Conservation (phyloP, 1,284 basidiomycete genomes). For the Melampsora americana region DNA sequence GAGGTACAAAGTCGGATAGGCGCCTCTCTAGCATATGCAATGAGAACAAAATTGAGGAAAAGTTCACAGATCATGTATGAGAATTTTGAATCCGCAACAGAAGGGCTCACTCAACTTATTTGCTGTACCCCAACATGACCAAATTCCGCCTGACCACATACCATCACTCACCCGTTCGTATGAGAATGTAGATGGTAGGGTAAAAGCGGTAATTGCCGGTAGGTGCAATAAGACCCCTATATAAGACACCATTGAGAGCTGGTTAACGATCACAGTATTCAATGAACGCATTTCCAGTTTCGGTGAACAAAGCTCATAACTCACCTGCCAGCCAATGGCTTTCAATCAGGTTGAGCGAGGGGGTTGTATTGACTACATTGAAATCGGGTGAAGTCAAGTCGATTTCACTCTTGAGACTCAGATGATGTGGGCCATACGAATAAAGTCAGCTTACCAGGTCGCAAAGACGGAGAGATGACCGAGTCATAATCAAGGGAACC, state of each 20-base stretch:
- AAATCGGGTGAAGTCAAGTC: too few species aligned
- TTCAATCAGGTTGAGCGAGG: slow-evolving; percentile 32
- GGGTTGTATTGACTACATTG: background rate
- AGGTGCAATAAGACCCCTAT: slow-evolving; percentile 38
- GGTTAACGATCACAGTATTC: background rate
- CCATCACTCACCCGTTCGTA: slow-evolving; percentile 23
- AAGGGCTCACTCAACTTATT: slow-evolving; percentile 15
- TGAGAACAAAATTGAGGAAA: background rate
- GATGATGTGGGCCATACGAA: too few species aligned
- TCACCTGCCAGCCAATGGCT: slow-evolving; percentile 42
- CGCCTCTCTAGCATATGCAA: slow-evolving; percentile 9
- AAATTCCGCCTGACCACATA: slow-evolving; percentile 20
- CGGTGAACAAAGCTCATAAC: background rate
- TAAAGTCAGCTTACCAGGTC: background rate
- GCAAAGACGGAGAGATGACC: background rate
- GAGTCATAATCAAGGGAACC: background rate
- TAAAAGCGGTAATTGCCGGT: slow-evolving; percentile 36
- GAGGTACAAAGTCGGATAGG: slow-evolving; percentile 39
- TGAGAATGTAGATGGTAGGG: slow-evolving; percentile 38
- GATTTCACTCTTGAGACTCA: too few species aligned
- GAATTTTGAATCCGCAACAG: background rate
- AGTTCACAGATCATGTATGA: background rate
- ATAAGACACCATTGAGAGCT: background rate
- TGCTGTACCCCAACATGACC: slow-evolving; percentile 38
- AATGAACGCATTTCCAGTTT: background rate